Percentiles rank a stretch among this genome's conserved stretches.
These are phyloP conservation scores for Rhodotorula taiwanensis DNA, from an alignment of 768 basidiomycete species.

Conservation along the genomic window DNA sequence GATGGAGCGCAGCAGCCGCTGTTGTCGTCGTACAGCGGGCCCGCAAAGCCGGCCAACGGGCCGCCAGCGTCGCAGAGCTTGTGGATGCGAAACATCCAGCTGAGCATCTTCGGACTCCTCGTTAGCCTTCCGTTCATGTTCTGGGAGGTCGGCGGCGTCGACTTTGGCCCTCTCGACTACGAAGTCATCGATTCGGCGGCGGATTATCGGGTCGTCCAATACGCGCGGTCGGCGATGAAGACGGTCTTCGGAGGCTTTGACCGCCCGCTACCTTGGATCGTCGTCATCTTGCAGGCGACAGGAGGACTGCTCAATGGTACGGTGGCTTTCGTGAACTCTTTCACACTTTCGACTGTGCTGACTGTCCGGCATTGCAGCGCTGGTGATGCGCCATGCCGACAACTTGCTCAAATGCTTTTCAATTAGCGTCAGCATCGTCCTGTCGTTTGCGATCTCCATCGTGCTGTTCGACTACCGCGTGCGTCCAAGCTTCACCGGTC, in stretches of 20 bases:
- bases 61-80: background rate
- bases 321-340: too few relatives aligned
- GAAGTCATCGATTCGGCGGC: conserved; percentile 6
- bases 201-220: background rate
- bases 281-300: conserved; percentile 73
- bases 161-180: conserved; percentile 9
- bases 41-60: background rate
- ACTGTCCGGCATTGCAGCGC: conserved; percentile 7
- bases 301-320: conserved; percentile 78
- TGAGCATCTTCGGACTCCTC: conserved; percentile 83
- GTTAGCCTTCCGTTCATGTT: conserved; percentile 64
- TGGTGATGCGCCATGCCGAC: conserved; percentile 75
- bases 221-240: background rate
- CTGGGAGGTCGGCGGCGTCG: conserved; percentile 22
- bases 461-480: conserved; percentile 65
- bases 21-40: conserved; percentile 11
- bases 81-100: conserved; percentile 93
- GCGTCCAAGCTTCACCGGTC: background rate
- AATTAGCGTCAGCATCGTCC: conserved; percentile 81
- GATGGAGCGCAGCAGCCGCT: background rate
- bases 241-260: conserved; percentile 68
- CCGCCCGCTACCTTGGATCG: conserved; percentile 71
- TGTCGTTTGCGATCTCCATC: conserved; percentile 84
- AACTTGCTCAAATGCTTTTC: conserved; percentile 55
- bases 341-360: background rate